Evolutionary conservation across 176 grass and related monocot genomes (phyloP), one percentile per base, ranked within the genome.

Genomic region (Bonia amplexicaulis): DNA sequence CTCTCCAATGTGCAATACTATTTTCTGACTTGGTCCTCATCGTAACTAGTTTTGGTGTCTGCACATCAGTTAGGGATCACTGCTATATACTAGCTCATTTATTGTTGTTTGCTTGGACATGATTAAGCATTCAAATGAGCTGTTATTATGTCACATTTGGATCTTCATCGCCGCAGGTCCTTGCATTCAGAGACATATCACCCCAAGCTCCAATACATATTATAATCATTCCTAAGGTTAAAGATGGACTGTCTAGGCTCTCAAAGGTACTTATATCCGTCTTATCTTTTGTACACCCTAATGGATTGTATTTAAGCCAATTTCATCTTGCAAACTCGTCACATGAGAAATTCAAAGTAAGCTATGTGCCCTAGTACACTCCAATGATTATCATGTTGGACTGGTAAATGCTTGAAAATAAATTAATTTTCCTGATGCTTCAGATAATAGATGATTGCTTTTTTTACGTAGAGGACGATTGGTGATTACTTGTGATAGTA

Each of bases 141-240:
- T 61, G 20, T 44, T 45, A 51, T 33, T 35, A 61, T 73, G 22
- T 49, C 25, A 42, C 39, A 66, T 20, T 61, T 54, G 68, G 17
- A 27, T 74, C n/a, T 69, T 42, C 10, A 49, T 76, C 49, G 20
- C 53, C 58, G 25, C 84, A 97, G 91, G 87, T 84, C 49, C 87
- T 93, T 88, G 89, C 94, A 86, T 97, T 90, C 80, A 93, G 87
- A 86, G 94, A 97, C 77, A 90, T 93, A 69, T 93, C 89, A 78
- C 87, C 94, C 20, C 87, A 93, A 91, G 87, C 91, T 78, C 89
- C 94, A 10, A 78, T 60, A 33, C 91, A 97, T 87, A 93, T 90
- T 47, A 51, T 96, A 80, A 91, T 90, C 64, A 90, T 96, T 62
- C 85, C 85, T 5, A 96, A 96, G 89, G 64, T 88, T 83, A 96